Evolutionary conservation across 2,329 filamentous ascomycete species (phyloP).

Genomic region (Huntiella decipiens): DNA sequence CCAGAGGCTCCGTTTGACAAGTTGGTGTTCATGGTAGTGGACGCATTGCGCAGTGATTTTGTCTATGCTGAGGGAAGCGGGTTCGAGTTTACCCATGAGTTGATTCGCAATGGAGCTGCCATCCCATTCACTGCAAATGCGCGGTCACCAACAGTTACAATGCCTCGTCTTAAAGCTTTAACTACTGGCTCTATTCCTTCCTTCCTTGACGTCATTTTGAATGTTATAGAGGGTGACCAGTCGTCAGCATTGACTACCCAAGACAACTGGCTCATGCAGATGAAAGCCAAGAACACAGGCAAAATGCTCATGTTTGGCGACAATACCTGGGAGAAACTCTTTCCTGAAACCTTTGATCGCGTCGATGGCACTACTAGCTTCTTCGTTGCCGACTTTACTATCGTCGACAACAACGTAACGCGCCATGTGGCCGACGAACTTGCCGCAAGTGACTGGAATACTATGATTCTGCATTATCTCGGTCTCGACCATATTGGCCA

Average conservation of each 20-base stretch:
- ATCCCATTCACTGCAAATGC: slow-evolving; percentile 91
- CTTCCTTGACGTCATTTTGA: slow-evolving; percentile 90
- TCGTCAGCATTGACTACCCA: slow-evolving; percentile 72
- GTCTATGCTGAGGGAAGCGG: slow-evolving; percentile 67
- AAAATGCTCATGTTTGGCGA: slow-evolving; percentile 91
- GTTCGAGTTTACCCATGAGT: slow-evolving; percentile 51
- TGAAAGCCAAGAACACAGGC: slow-evolving; percentile 52
- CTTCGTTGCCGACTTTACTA: slow-evolving; percentile 94
- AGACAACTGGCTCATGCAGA: slow-evolving; percentile 91
- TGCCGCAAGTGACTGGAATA: slow-evolving; percentile 64
- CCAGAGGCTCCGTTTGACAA: slow-evolving; percentile 64
- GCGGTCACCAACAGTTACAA: slow-evolving; percentile 91
- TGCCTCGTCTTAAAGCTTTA: slow-evolving; percentile 93
- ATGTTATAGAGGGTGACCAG: slow-evolving; percentile 86
- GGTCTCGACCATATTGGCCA: slow-evolving; percentile 95
- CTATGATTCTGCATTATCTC: slow-evolving; percentile 86
- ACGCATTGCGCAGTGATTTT: slow-evolving; percentile 88
- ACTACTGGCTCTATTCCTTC: slow-evolving; percentile 97
- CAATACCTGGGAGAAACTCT: slow-evolving; percentile 95
- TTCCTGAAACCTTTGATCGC: slow-evolving; percentile 71
- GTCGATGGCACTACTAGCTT: slow-evolving; percentile 92
- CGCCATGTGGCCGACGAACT: slow-evolving; percentile 69
- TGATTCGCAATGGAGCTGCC: slow-evolving; percentile 67
- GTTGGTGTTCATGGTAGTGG: slow-evolving; percentile 92
- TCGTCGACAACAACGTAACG: slow-evolving; percentile 95